phyloP scores from a whole-genome alignment of 2,329 filamentous ascomycete species.

The Epichloe festucae region DNA sequence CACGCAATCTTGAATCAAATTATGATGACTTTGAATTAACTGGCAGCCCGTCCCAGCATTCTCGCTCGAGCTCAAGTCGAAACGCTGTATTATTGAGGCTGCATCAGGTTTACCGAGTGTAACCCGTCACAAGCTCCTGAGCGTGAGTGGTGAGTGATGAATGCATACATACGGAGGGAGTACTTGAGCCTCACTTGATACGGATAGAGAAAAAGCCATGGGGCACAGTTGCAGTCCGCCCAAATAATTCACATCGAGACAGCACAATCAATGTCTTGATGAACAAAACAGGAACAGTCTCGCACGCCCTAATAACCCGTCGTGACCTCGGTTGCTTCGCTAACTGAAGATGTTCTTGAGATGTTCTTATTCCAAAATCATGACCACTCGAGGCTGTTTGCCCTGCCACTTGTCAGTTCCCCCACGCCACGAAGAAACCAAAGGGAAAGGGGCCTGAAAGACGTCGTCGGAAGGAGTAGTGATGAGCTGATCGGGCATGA shows the following conservation, averaged over 20 bases:
- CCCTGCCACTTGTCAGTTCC: too few species aligned
- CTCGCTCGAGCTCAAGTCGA: background rate
- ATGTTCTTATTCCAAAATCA: background rate
- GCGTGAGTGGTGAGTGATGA: too few species aligned
- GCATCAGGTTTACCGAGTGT: background rate
- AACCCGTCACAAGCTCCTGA: background rate
- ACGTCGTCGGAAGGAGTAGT: too few species aligned
- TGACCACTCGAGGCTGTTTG: too few species aligned
- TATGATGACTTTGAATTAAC: background rate
- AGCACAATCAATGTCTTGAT: background rate
- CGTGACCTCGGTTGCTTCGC: background rate
- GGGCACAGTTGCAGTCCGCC: background rate
- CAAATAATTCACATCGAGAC: background rate
- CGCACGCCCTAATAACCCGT: background rate
- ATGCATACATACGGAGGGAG: too few species aligned
- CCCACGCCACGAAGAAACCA: too few species aligned
- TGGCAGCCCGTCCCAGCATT: too few species aligned
- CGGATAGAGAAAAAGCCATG: background rate
- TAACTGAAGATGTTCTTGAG: background rate
- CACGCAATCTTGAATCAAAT: too few species aligned
- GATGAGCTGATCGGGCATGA: too few species aligned
- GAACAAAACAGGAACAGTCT: background rate
- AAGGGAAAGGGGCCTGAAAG: too few species aligned
- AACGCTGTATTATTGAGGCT: background rate
- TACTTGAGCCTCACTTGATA: background rate